Percentiles rank a stretch among this genome's conserved stretches.
These are phyloP conservation scores for Neonectria faginata DNA, from an alignment of 2,329 filamentous ascomycete genomes.

Conservation along the genomic window DNA sequence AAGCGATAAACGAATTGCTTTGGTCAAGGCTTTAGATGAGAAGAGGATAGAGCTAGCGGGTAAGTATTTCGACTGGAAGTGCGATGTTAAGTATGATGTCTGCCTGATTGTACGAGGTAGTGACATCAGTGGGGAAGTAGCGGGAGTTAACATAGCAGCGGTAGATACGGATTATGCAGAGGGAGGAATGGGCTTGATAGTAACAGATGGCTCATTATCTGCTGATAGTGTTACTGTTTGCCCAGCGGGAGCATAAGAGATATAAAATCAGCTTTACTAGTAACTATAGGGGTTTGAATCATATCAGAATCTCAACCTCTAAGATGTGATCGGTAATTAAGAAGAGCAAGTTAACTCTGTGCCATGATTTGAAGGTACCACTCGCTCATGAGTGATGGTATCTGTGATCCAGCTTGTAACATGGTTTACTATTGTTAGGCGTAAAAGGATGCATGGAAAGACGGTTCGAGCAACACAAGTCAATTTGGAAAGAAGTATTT, in stretches of 20 bases:
- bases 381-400: too few relatives aligned
- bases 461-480: neutral
- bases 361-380: too few relatives aligned
- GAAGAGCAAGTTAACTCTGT: too few relatives aligned
- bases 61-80: constrained; percentile 7
- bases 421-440: too few relatives aligned
- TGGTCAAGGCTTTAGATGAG: constrained; percentile 11
- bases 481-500: neutral
- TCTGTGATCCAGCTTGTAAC: too few relatives aligned
- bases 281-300: too few relatives aligned
- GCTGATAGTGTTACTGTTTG: constrained; percentile 7
- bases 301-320: too few relatives aligned
- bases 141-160: neutral
- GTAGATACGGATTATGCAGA: constrained; percentile 8
- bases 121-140: constrained; percentile 5
- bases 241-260: neutral
- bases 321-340: too few relatives aligned
- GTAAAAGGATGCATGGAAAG: neutral
- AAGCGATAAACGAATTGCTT: neutral
- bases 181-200: constrained; percentile 6
- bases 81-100: constrained; percentile 11
- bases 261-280: too few relatives aligned
- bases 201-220: constrained; percentile 8
- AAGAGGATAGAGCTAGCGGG: constrained; percentile 12
- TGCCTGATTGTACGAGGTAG: constrained; percentile 7